phyloP scores from a whole-genome alignment of 1,284 basidiomycete genomes.

The Cryptococcus amylolentus region DNA sequence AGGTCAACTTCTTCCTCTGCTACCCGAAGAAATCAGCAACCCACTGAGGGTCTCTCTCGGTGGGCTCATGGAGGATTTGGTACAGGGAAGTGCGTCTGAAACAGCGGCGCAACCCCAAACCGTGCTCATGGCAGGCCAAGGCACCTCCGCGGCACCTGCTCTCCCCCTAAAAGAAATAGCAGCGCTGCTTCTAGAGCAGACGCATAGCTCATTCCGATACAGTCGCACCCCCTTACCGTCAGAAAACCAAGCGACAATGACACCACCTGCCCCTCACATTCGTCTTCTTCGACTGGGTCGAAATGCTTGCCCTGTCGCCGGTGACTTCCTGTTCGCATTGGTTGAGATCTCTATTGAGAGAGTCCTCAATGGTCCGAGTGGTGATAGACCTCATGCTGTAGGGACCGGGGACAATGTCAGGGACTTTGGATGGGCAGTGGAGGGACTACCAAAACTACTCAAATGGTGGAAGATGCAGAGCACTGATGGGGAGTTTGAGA shows the following conservation, averaged over 20 bases:
- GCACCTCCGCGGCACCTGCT: background rate
- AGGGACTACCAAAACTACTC: slow-evolving; percentile 30
- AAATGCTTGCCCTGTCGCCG: slow-evolving; percentile 7
- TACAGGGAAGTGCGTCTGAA: slow-evolving; percentile 4
- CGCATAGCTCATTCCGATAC: slow-evolving; percentile 8
- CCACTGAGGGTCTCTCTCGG: slow-evolving; percentile 35
- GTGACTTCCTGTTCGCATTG: slow-evolving; percentile 12
- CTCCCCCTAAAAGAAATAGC: background rate
- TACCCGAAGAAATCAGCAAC: slow-evolving; percentile 32
- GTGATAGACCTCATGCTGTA: background rate
- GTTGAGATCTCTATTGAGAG: slow-evolving; percentile 6
- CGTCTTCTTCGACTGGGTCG: slow-evolving; percentile 10
- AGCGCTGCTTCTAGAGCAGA: slow-evolving; percentile 23
- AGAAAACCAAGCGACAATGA: background rate
- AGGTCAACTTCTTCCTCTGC: slow-evolving; percentile 25
- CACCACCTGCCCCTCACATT: background rate
- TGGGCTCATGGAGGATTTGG: slow-evolving; percentile 41
- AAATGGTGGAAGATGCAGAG: slow-evolving; percentile 32
- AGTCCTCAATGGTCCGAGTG: background rate
- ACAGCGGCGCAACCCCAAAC: background rate
- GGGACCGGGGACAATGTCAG: slow-evolving; percentile 4
- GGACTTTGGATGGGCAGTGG: slow-evolving; percentile 27
- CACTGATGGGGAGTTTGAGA: slow-evolving; percentile 16
- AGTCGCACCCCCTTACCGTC: background rate
- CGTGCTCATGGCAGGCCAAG: background rate